Percentiles rank a stretch among this genome's conserved stretches.
phyloP scores from a whole-genome alignment of 257 asterid species.

The Nicotiana undulata region DNA sequence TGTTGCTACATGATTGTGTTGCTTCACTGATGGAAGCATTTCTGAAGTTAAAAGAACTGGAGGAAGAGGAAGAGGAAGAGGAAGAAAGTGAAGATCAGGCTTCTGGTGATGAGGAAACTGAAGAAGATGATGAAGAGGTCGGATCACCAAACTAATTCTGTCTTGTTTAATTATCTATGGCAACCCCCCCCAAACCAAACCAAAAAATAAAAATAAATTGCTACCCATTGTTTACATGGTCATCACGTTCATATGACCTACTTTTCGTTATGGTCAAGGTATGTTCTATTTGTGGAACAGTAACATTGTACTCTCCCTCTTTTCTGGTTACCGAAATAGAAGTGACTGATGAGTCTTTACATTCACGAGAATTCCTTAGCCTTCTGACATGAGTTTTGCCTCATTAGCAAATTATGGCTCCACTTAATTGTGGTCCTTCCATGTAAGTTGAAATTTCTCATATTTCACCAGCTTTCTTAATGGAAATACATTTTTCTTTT shows the following conservation, averaged over 20 bases:
- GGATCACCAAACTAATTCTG: conserved; percentile 1
- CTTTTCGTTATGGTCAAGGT: background rate
- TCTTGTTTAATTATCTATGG: background rate
- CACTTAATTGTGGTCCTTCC: background rate
- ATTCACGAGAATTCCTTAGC: background rate
- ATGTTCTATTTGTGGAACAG: background rate
- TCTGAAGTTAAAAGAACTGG: conserved; percentile 21
- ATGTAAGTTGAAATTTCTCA: background rate
- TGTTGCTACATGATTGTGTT: conserved; percentile 18
- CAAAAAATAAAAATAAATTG: background rate
- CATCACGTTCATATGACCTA: background rate
- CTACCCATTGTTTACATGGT: background rate
- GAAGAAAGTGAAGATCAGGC: conserved; percentile 24
- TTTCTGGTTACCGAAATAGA: background rate
- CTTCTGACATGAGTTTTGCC: background rate
- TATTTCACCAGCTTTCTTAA: conserved; percentile 3
- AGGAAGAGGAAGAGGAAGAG: conserved; percentile 13
- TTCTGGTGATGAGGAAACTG: conserved; percentile 24
- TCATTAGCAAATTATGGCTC: background rate
- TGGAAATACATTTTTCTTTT: background rate
- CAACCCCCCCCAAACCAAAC: background rate
- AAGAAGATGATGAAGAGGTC: conserved; percentile 25
- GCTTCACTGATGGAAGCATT: conserved; percentile 27
- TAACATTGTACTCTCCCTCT: background rate
- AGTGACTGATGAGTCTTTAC: background rate